Evolutionary conservation across 1,139 yeast species (phyloP), one percentile per base, ranked within the genome.

Genomic region (Debaryomycetaceae sp.): DNA sequence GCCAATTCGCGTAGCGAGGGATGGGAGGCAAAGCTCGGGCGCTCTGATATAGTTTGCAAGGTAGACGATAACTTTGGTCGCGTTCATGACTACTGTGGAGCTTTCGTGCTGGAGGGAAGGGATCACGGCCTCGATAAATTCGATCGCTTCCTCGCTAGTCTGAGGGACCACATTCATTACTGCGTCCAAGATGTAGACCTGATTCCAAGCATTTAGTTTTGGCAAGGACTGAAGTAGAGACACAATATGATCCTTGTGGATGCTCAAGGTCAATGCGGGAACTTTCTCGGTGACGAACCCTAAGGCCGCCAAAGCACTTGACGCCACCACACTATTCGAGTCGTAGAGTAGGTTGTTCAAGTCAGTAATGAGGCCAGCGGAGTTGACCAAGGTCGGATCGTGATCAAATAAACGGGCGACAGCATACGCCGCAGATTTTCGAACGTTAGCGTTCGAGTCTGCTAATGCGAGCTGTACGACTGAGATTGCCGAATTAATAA

Each of bases 61-160:
- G 53, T 83, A 87, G 10, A 81, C 60, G 19, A 86, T 71, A 13
- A 78, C 69, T 38, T 85, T 77, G 28, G 83, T 61, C 1, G 94
- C 65, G 39, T 83, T 85, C 35, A 86, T 53, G 0, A 82, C 92
- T 15, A 87, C 93, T 0, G 93, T 69, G 0, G 94, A 67, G 47
- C 83, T 86, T 19, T 78, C 79, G 47, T 83, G 94, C 43, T 77
- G 93, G 13, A 87, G 55, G 25, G 80, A 72, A 0, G 95, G 90
- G 8, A 79, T 48, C 4, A 74, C 62, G n/a, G 70, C 58, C 29
- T 81, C 92, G 14, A 85, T 73, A 44, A 87, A 47, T 4, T 62
- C 62, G 31, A 73, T 56, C 0, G 95, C 87, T 27, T 79, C 92
- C 2, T 62, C 62, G 13, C 72, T 60, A 0, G 69, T 60, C 37